Percentiles rank a stretch among this genome's conserved stretches.
Evolutionary conservation across 345 rosid species (phyloP).

Genomic region (Citrus medica): DNA sequence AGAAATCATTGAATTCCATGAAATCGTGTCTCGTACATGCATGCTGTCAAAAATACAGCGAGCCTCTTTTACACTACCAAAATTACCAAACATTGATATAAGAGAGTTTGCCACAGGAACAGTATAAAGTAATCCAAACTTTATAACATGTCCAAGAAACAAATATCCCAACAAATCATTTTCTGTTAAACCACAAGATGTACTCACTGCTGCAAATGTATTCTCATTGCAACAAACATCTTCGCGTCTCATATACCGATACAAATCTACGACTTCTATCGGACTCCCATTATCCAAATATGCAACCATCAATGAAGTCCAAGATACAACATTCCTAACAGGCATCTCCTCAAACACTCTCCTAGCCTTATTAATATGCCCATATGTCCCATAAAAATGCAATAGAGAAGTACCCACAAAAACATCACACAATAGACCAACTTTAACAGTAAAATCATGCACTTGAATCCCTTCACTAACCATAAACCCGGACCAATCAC

Average conservation of each 20-base stretch:
- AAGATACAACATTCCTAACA: slow-evolving; percentile 69
- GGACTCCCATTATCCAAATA: slow-evolving; percentile 53
- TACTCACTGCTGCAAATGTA: slow-evolving; percentile 58
- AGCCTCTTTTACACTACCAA: slow-evolving; percentile 47
- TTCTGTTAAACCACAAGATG: slow-evolving; percentile 57
- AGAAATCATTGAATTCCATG: slow-evolving; percentile 77
- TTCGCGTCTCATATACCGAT: slow-evolving; percentile 48
- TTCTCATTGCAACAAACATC: slow-evolving; percentile 59
- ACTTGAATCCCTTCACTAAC: slow-evolving; percentile 61
- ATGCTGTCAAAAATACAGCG: slow-evolving; percentile 44
- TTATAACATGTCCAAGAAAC: slow-evolving; percentile 55
- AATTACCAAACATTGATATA: slow-evolving; percentile 66
- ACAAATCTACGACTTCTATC: slow-evolving; percentile 45
- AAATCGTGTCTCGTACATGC: slow-evolving; percentile 61
- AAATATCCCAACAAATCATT: slow-evolving; percentile 54
- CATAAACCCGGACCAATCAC: slow-evolving; percentile 66
- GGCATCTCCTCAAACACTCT: slow-evolving; percentile 87
- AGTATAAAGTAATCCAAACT: slow-evolving; percentile 50
- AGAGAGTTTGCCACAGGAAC: slow-evolving; percentile 72
- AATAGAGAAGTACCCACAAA: slow-evolving; percentile 76
- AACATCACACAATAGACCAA: slow-evolving; percentile 62
- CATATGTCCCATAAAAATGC: slow-evolving; percentile 70
- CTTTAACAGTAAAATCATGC: slow-evolving; percentile 54
- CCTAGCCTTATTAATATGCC: slow-evolving; percentile 42
- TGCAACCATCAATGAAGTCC: slow-evolving; percentile 91